These are phyloP conservation scores for Phialemoniopsis sp. DNA, from an alignment of 2,329 filamentous ascomycete species.

Conservation along the genomic window DNA sequence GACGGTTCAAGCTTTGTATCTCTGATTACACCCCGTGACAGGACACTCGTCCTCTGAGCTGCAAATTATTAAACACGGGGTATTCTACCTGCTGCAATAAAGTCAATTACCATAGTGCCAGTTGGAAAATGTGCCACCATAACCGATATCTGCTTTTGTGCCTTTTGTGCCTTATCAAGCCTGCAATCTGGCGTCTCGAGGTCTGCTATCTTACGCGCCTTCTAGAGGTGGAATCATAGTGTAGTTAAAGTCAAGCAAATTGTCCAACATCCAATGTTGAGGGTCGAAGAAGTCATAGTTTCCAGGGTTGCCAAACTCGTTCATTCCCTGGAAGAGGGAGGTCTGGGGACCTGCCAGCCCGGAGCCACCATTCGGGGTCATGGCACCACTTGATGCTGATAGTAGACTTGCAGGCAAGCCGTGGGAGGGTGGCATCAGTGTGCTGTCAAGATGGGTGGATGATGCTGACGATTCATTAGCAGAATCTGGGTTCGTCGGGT, in stretches of 20 bases:
- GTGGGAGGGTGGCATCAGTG: slow-evolving; percentile 46
- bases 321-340: slow-evolving; percentile 42
- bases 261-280: slow-evolving; percentile 90
- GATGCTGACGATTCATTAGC: slow-evolving; percentile 68
- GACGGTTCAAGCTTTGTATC: no score
- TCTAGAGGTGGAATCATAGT: slow-evolving; percentile 52
- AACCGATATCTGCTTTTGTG: background rate
- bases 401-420: slow-evolving; percentile 43
- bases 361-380: slow-evolving; percentile 46
- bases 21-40: no score
- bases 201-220: slow-evolving; percentile 31
- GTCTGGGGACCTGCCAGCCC: slow-evolving; percentile 37
- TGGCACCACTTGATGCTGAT: slow-evolving; percentile 41
- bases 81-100: background rate
- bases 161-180: background rate
- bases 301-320: slow-evolving; percentile 50
- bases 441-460: slow-evolving; percentile 60
- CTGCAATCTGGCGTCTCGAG: background rate
- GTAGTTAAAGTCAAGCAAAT: slow-evolving; percentile 76
- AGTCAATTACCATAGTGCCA: background rate
- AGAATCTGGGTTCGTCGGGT: slow-evolving; percentile 81
- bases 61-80: background rate
- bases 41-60: no score
- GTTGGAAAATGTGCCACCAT: background rate
- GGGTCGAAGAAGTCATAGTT: slow-evolving; percentile 87